Conservation (phyloP, 2,329 filamentous ascomycete genomes). For the Dothiorella sarmentorum region DNA sequence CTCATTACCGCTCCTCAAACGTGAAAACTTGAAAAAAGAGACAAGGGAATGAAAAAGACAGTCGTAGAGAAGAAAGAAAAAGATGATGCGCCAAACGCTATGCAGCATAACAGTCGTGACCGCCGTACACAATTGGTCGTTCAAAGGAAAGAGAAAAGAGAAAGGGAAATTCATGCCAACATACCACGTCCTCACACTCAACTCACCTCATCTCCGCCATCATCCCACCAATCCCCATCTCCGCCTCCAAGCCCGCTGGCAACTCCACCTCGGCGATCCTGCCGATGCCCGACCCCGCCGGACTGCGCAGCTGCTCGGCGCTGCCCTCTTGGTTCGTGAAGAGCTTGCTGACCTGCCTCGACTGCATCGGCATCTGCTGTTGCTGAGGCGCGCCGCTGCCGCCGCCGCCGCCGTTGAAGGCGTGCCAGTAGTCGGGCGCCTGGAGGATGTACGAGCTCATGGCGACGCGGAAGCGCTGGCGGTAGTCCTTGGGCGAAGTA, state of each 20-base stretch:
- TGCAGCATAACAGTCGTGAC: conserved; percentile 14
- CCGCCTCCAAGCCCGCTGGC: background rate
- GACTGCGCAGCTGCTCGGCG: background rate
- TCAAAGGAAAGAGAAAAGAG: background rate
- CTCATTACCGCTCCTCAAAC: background rate
- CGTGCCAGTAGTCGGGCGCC: conserved; percentile 72
- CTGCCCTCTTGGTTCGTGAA: background rate
- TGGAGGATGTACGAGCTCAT: conserved; percentile 88
- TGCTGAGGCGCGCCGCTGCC: background rate
- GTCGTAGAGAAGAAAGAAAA: background rate
- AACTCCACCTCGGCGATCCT: background rate
- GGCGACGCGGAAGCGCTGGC: conserved; percentile 89
- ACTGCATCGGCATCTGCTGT: background rate
- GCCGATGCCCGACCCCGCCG: background rate
- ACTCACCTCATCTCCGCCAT: background rate
- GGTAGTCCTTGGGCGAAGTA: conserved; percentile 96
- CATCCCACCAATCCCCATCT: background rate
- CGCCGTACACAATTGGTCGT: background rate
- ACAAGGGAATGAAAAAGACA: background rate
- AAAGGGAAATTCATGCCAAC: background rate
- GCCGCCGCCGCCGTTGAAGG: conserved; percentile 45
- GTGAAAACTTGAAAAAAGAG: background rate
- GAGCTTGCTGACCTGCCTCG: background rate
- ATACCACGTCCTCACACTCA: background rate
- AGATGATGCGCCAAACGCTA: conserved; percentile 8